phyloP scores from a whole-genome alignment of 352 stramenopile genomes.

The Globisporangium spinosum region DNA sequence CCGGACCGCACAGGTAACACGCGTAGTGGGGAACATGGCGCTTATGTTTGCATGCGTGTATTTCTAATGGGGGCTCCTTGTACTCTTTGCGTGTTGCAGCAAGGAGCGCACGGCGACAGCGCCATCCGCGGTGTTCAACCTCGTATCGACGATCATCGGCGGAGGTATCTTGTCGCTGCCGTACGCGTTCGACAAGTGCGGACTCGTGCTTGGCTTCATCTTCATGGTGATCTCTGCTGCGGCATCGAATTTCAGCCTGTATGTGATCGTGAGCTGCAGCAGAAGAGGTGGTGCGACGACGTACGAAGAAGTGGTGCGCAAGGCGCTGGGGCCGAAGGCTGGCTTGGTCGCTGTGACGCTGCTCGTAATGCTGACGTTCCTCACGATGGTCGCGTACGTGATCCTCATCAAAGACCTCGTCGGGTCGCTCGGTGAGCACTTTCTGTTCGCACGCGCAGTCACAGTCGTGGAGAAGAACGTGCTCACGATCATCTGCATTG shows the following conservation, averaged over 20 bases:
- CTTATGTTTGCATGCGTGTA: neutral
- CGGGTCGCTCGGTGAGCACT: conserved; percentile 73
- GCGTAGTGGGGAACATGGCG: neutral
- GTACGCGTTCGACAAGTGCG: conserved; percentile 87
- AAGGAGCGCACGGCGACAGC: conserved; percentile 58
- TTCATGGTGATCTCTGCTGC: conserved; percentile 74
- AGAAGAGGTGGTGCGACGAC: conserved; percentile 74
- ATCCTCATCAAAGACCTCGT: conserved; percentile 95
- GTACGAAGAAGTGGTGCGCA: conserved; percentile 87
- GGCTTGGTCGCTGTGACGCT: conserved; percentile 70
- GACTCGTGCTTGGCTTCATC: conserved; percentile 71
- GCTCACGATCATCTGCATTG: conserved; percentile 61
- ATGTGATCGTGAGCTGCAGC: conserved; percentile 87
- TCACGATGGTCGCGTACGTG: conserved; percentile 93
- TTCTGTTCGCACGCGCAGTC: conserved; percentile 64
- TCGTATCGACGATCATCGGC: conserved; percentile 88
- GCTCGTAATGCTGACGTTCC: conserved; percentile 92
- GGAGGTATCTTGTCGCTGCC: conserved; percentile 83
- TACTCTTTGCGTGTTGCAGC: conserved; percentile 14
- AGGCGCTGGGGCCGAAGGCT: conserved; percentile 58
- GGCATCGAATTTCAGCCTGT: conserved; percentile 81
- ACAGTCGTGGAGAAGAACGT: conserved; percentile 53
- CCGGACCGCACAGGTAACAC: conserved; percentile 47
- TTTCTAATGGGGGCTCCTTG: neutral
- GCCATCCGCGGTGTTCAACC: conserved; percentile 79